Evolutionary conservation across 768 basidiomycete genomes (phyloP), one percentile per base, ranked within the genome.

Genomic region (Cystofilobasidium macerans): DNA sequence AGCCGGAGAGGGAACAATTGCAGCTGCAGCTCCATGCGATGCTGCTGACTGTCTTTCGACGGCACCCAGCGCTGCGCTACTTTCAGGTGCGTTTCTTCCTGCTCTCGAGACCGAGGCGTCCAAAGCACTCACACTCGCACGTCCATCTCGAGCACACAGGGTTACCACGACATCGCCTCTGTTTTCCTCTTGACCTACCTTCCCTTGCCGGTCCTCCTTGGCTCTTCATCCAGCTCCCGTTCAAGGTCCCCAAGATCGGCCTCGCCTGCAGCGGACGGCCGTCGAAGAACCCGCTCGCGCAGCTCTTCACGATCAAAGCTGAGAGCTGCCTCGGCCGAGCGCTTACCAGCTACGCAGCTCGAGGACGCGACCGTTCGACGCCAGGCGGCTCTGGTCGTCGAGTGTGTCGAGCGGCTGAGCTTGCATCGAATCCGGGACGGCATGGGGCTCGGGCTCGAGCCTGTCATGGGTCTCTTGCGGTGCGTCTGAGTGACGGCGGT

Each of bases 151-250:
- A n/a, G n/a, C n/a, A n/a, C 20, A 35, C 22, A 93, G 85, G 92
- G 92, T 53, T 94, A 88, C 76, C 92, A 95, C 72, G 92, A 95
- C 72, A 89, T 97, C 48, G 80, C 89, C 26, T 87, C 89, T 0
- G 89, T 95, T 16, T 68, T 95, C 4, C 75, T 75, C 64, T 68
- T 77, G 14, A 75, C 76, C 5, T 75, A 73, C 60, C 66, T 75
- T 24, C 72, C 74, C 59, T 61, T 62, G 56, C 54, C 16, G 58
- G 43, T 20, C 36, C 68, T 43, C 42, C 69, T 61, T 0, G 36
- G n/a, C n/a, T n/a, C n/a, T n/a, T n/a, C n/a, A n/a, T n/a, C n/a
- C n/a, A n/a, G n/a, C n/a, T n/a, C n/a, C n/a, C n/a, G n/a, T n/a
- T n/a, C n/a, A n/a, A n/a, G n/a, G n/a, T n/a, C n/a, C n/a, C n/a